Base-by-base conservation (phyloP, 352 stramenopile genomes). In the Phytophthora fragariaefolia region DNA sequence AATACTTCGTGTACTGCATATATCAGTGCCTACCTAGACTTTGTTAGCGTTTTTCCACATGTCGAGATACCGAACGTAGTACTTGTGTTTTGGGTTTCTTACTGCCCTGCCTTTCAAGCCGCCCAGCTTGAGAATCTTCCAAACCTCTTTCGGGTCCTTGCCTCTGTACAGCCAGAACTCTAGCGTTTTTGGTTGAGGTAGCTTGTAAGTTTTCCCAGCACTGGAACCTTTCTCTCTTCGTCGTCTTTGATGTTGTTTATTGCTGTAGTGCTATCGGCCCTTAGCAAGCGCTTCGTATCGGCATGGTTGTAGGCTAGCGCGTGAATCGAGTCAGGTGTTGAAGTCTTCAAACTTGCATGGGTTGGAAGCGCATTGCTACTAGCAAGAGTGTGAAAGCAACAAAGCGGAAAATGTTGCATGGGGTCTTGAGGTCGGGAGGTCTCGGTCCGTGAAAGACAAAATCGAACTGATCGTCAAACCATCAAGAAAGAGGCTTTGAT, bases 161-260 rank as follows among this genome's bases (percentile, higher is more conserved):
- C 40, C 18, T 26, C 22, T 38, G 4, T 8, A 24, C 1, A 66
- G 28, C 38, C 40, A 66, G 20, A 48, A 55, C 5, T 59, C 18
- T 7, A 66, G 58, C 6, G 27, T 66, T 40, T 60, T 55, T 42
- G 13, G 20, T 60, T 66, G 17, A 66, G 24, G 22, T 54, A 60
- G 13, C 52, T 28, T 8, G 49, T 66, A 28, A 66, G 9, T 6
- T 54, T 54, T 6, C 47, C 32, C 15, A 66, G 17, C 6, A 43
- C n/a, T 4, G 58, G 43, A n/a, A 51, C 24, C 2, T 20, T 12
- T 18, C 23, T n/a, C 6, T 26, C 28, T 27, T 50, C 43, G 10
- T 12, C 17, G 9, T 7, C 36, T 43, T 50, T 22, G 13, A 18
- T n/a, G 18, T 22, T 28, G 8, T 28, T 12, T 36, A n/a, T n/a